A percentile compares a stretch with the other conserved stretches of the same genome.
phyloP scores from a whole-genome alignment of 257 asterid genomes.

The Eustoma russellianum region DNA sequence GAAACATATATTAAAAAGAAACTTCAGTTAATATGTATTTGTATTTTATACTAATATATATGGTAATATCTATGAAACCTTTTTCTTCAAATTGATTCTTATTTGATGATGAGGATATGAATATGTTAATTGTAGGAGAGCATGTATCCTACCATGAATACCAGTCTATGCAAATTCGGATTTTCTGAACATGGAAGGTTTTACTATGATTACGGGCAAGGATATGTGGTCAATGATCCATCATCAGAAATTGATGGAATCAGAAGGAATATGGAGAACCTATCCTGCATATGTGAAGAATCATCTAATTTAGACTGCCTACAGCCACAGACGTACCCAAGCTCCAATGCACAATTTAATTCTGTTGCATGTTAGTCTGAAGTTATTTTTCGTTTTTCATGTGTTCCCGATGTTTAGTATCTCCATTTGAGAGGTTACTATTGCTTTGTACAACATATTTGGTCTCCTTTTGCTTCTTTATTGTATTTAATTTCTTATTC shows the following conservation, averaged over 20 bases:
- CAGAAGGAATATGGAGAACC: constrained; percentile 32
- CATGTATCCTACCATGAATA: constrained; percentile 42
- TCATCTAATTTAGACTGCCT: constrained; percentile 30
- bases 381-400: not conserved
- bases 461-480: no score
- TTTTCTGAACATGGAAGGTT: constrained; percentile 61
- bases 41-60: not conserved
- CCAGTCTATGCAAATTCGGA: constrained; percentile 50
- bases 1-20: not conserved
- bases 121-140: constrained; percentile 37
- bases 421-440: not conserved
- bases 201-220: constrained; percentile 53
- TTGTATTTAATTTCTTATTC: no score
- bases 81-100: not conserved
- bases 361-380: constrained; percentile 54
- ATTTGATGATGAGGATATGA: not conserved
- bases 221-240: constrained; percentile 37
- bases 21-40: no score
- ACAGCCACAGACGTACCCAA: constrained; percentile 30
- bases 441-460: not conserved
- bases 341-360: constrained; percentile 34
- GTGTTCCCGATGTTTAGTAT: not conserved
- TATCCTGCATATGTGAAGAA: constrained; percentile 26
- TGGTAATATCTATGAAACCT: not conserved
- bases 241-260: constrained; percentile 27